Evolutionary conservation across 352 stramenopile species (phyloP).

Genomic region (Globisporangium polare): DNA sequence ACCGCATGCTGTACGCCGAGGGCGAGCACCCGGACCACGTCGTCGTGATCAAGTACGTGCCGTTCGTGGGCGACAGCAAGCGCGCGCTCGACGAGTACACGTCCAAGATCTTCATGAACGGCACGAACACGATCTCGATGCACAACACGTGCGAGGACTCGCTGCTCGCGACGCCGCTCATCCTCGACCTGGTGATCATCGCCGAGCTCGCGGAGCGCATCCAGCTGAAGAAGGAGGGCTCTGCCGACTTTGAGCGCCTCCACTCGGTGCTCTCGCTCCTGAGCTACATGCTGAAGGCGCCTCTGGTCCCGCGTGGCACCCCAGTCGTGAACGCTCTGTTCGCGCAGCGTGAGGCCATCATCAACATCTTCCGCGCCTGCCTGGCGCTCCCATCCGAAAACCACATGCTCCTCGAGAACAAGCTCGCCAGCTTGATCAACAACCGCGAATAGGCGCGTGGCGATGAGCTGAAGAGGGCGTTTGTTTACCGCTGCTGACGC

Average conservation of each 20-base stretch:
- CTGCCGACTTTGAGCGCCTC: conserved; percentile 91
- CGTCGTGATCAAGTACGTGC: conserved; percentile 99
- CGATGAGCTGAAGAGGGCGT: not conserved
- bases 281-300: conserved; percentile 99
- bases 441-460: conserved; percentile 38
- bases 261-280: conserved; percentile 97
- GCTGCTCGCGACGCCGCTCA: conserved; percentile 96
- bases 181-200: conserved; percentile 98
- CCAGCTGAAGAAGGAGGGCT: conserved; percentile 90
- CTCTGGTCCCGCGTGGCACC: conserved; percentile 96
- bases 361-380: conserved; percentile 98
- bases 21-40: conserved; percentile 99
- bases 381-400: conserved; percentile 96
- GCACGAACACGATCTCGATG: conserved; percentile 99
- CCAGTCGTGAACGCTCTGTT: conserved; percentile 99
- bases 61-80: conserved; percentile 98
- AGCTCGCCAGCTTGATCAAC: conserved; percentile 79
- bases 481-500: not conserved
- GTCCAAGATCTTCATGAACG: conserved; percentile 99
- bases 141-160: conserved; percentile 99
- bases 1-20: conserved; percentile 97
- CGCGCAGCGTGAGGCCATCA: conserved; percentile 96
- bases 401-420: conserved; percentile 99
- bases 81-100: conserved; percentile 99
- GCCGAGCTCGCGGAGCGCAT: conserved; percentile 97